Conservation (phyloP, 2,329 filamentous ascomycete species). For the Acarospora socialis region DNA sequence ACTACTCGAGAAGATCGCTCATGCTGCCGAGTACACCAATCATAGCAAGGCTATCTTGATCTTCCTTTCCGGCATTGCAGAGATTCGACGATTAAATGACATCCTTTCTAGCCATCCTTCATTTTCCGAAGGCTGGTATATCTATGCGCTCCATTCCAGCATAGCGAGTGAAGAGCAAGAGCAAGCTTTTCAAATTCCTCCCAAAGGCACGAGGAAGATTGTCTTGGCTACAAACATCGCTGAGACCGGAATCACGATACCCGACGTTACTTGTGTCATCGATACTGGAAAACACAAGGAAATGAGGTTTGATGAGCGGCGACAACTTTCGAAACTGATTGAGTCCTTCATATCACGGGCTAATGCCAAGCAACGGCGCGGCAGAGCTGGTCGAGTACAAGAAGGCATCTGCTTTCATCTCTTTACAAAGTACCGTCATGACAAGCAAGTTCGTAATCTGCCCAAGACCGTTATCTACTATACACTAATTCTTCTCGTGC, state of each 20-base stretch:
- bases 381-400: conserved; percentile 88
- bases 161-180: conserved; percentile 96
- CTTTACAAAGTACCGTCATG: conserved; percentile 81
- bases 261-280: conserved; percentile 91
- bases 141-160: conserved; percentile 84
- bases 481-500: conserved; percentile 9
- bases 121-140: conserved; percentile 64
- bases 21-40: conserved; percentile 45
- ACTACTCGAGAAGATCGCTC: conserved; percentile 62
- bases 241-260: conserved; percentile 96
- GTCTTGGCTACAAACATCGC: conserved; percentile 96
- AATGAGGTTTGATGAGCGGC: conserved; percentile 82
- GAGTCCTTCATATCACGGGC: conserved; percentile 92
- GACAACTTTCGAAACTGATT: conserved; percentile 78
- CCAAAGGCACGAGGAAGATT: conserved; percentile 72
- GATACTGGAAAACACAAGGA: conserved; percentile 95
- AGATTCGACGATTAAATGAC: conserved; percentile 80
- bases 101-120: conserved; percentile 61
- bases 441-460: conserved; percentile 35
- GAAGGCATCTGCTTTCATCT: conserved; percentile 91
- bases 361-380: conserved; percentile 88
- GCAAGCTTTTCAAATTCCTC: conserved; percentile 75
- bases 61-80: conserved; percentile 86
- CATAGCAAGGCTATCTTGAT: conserved; percentile 90
- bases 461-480: neutral